These are phyloP conservation scores for Nicotiana sylvestris DNA, from an alignment of 257 asterid genomes.

Conservation along the genomic window DNA sequence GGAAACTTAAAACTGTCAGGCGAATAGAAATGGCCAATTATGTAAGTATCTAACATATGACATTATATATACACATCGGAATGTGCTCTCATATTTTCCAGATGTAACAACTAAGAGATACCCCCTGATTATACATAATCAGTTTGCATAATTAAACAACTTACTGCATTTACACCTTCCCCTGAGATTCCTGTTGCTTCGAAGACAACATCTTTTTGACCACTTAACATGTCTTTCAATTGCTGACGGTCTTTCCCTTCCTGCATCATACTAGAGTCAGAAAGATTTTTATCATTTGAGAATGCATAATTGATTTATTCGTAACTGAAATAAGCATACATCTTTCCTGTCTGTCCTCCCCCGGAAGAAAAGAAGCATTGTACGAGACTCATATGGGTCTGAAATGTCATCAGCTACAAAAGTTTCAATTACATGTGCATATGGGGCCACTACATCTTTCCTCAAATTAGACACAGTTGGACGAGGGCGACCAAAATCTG, in stretches of 20 bases:
- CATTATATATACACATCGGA: neutral
- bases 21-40: neutral
- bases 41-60: neutral
- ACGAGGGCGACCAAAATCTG: constrained; percentile 83
- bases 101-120: neutral
- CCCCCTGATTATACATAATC: neutral
- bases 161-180: constrained; percentile 83
- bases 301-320: neutral
- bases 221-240: constrained; percentile 44
- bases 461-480: constrained; percentile 51
- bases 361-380: constrained; percentile 75
- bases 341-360: constrained; percentile 87
- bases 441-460: constrained; percentile 93
- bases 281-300: neutral
- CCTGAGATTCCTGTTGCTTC: constrained; percentile 64
- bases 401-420: constrained; percentile 40
- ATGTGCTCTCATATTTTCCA: neutral
- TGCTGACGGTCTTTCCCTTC: constrained; percentile 75
- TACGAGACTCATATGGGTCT: constrained; percentile 65
- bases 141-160: constrained; percentile 20
- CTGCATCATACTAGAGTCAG: constrained; percentile 39
- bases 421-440: constrained; percentile 72
- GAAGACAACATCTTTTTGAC: constrained; percentile 54
- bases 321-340: constrained; percentile 35
- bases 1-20: neutral